These are phyloP conservation scores for Xylaria curta DNA, from an alignment of 495 filamentous ascomycete species.

Conservation along the genomic window DNA sequence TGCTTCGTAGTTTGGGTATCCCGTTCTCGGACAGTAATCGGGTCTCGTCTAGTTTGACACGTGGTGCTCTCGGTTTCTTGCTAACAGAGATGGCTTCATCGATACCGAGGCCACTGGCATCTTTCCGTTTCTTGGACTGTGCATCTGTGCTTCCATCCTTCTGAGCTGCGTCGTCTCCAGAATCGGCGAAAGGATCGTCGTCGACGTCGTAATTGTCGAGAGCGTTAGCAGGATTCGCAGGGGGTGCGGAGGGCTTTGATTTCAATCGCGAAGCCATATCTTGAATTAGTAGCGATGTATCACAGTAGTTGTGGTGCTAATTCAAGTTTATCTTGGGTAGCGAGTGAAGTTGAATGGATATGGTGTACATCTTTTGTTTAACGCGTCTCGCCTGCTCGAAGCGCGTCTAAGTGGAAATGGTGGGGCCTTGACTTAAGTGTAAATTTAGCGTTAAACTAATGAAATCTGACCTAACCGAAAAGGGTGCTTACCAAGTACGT, in stretches of 20 bases:
- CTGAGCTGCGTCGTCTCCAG: conserved; percentile 41
- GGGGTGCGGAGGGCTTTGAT: conserved; percentile 17
- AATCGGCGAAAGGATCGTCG: conserved; percentile 35
- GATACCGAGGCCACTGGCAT: conserved; percentile 65
- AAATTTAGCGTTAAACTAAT: background rate
- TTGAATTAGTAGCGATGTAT: background rate
- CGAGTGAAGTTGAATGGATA: background rate
- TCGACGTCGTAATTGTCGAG: conserved; percentile 76
- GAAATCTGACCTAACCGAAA: background rate
- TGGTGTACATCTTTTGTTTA: background rate
- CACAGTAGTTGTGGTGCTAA: too few relatives aligned
- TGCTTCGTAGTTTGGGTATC: conserved; percentile 79
- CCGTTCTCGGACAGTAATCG: conserved; percentile 80
- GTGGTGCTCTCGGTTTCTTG: conserved; percentile 70
- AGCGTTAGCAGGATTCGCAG: conserved; percentile 50
- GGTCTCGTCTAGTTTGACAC: conserved; percentile 85
- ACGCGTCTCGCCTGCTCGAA: conserved; percentile 18
- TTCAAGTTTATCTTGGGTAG: background rate
- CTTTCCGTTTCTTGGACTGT: conserved; percentile 43
- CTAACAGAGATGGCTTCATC: conserved; percentile 85
- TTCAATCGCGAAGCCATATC: conserved; percentile 33
- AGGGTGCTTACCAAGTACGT: background rate
- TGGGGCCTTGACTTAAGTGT: background rate
- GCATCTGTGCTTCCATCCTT: conserved; percentile 24
- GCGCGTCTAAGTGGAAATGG: conserved; percentile 25